Conservation (phyloP, 2,329 filamentous ascomycete genomes). For the Aspergillus pseudotamarii region DNA sequence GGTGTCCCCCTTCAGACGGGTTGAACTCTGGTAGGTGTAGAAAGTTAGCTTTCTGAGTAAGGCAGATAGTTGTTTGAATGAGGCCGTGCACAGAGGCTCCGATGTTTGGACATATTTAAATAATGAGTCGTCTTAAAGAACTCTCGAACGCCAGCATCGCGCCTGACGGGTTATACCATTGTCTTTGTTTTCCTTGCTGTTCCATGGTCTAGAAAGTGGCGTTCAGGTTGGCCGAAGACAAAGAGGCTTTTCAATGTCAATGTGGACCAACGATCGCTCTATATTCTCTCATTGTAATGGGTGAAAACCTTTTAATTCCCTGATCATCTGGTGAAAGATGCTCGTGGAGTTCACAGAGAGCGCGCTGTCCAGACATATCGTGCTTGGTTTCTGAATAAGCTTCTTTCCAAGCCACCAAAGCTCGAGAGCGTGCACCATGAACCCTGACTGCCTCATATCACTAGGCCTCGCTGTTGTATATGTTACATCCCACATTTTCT, state of each 20-base stretch:
- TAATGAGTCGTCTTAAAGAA: neutral
- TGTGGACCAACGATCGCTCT: neutral
- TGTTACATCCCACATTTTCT: neutral
- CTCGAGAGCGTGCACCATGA: neutral
- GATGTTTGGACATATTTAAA: neutral
- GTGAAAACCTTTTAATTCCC: neutral
- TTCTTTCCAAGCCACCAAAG: neutral
- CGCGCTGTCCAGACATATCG: neutral
- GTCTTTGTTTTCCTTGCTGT: neutral
- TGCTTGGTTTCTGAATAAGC: neutral
- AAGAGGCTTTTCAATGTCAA: neutral
- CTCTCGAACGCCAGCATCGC: neutral
- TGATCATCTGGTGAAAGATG: neutral
- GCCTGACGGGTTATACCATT: neutral
- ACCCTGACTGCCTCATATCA: neutral
- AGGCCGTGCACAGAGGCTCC: neutral
- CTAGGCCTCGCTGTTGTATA: neutral
- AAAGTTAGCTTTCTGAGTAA: too few species aligned
- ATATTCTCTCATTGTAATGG: neutral
- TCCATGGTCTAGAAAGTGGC: accelerated
- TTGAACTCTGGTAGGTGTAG: neutral
- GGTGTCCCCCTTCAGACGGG: neutral
- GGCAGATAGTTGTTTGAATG: neutral
- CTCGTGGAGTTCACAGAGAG: neutral
- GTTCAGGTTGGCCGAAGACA: neutral